Base-by-base conservation (phyloP, 208 protist genomes). In the Entamoeba histolytica region DNA sequence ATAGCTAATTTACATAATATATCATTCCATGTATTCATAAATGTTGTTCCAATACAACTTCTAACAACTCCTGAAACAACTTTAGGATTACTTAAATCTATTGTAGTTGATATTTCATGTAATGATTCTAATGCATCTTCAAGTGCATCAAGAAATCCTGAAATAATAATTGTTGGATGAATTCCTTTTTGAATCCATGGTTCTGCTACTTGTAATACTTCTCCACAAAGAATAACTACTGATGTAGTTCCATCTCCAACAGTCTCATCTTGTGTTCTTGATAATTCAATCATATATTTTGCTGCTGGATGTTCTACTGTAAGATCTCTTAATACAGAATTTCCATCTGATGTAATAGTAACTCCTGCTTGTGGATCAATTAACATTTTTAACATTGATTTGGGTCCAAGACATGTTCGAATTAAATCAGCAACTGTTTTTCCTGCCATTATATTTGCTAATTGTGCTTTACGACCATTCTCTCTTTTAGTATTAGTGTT, bases 321-420 rank as follows among this genome's bases (percentile, higher is more conserved):
- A 94, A 99, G 98, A 96, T 99, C 99, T 92, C 98, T 97, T 39
- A 99, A 96, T 95, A 99, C 99, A 91, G 98, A 97, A 96, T 99
- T 99, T 87, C 99, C 99, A 95, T 99, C 99, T 95, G 99, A 99
- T 52, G 99, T 99, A 49, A 99, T 96, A 44, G 99, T 98, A 69
- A 99, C 99, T 78, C 98, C 98, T 49, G 99, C 99, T 98, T 99
- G 99, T 61, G 98, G 98, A 95, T 99, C 98, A 49, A 99, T 96
- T 93, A 99, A 98, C 99, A 99, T 99, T 96, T 99, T 99, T 35
- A 99, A 97, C 99, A 99, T 99, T 52, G 98, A 97, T 91, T 98
- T 97, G 78, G 99, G 99, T 35, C 99, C 99, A 12, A 99, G 96
- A 44, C 98, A 99, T 92, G 98, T 99, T 95, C 98, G 97, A 95